Base-by-base conservation (phyloP, 2,329 filamentous ascomycete genomes). In the Nigrograna mackinnonii region DNA sequence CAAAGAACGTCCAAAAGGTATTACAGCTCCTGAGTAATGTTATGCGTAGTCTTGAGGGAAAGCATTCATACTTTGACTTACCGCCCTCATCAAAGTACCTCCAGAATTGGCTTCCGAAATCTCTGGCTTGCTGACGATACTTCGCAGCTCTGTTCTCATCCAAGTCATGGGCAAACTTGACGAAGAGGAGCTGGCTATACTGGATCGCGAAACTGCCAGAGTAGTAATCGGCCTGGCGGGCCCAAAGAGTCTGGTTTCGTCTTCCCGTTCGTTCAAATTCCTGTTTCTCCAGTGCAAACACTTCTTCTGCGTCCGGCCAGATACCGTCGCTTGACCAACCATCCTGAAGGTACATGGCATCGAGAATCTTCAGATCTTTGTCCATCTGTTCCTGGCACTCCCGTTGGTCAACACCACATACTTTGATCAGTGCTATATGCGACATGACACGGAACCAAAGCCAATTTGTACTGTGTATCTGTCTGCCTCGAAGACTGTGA, bases 151-250 rank as follows among this genome's bases (percentile, higher is more conserved):
- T 57, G 21, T 57, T 47, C 0, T 64, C 58, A 36, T 79, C 75
- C 3, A 74, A 31, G 13, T 76, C 69, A 0, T 49, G 44, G 0
- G 73, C 74, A 44, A 75, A 73, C 6, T 68, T 71, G 0, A 68
- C 61, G 44, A 75, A 79, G 0, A 78, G 55, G 3, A 79, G 54
- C 43, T 79, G 76, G 2, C 68, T 71, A 22, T 78, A 79, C 41
- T 79, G 77, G 6, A 79, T 76, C 0, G 77, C 77, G 41, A 79
- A 79, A 34, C 77, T 79, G 0, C 76, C 76, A 1, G 76, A 79
- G 41, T 79, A 79, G 51, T 79, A 79, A 38, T 79, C 77, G 0
- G 70, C 75, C 34, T 79, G 76, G 13, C 52, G 6, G 4, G 31
- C n/a, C 31, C 31, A 33, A 33, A 33, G 18, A 14, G 13, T 12